These are phyloP conservation scores for Seiridium unicorne DNA, from an alignment of 2,329 filamentous ascomycete genomes.

Conservation along the genomic window DNA sequence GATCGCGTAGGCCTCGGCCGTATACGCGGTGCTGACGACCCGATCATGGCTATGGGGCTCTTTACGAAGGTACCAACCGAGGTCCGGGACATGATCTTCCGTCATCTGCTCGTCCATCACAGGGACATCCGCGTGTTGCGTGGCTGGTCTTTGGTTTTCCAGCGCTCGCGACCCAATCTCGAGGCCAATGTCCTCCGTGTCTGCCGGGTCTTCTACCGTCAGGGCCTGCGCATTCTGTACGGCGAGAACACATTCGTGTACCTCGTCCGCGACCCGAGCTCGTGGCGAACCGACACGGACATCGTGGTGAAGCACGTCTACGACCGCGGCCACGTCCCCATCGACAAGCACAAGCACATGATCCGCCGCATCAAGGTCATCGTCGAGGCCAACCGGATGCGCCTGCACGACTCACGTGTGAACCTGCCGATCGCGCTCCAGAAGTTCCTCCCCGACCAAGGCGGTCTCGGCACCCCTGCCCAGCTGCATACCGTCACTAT, in stretches of 20 bases:
- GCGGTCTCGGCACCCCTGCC: constrained; percentile 14
- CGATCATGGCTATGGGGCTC: constrained; percentile 9
- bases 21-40: background rate
- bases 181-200: constrained; percentile 34
- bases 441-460: constrained; percentile 27
- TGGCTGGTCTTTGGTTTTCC: constrained; percentile 30
- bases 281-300: constrained; percentile 9
- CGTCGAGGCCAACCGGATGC: constrained; percentile 39
- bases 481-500: constrained; percentile 41
- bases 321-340: constrained; percentile 25
- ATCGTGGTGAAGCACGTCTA: constrained; percentile 24
- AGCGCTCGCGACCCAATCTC: constrained; percentile 25
- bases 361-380: constrained; percentile 41
- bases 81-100: constrained; percentile 31
- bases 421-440: constrained; percentile 34
- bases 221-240: constrained; percentile 43
- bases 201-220: constrained; percentile 30
- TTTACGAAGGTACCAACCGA: constrained; percentile 23
- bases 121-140: constrained; percentile 28
- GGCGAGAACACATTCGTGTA: constrained; percentile 48
- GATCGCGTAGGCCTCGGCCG: background rate
- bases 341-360: constrained; percentile 34
- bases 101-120: constrained; percentile 25
- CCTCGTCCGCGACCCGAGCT: constrained; percentile 36
- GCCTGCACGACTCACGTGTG: constrained; percentile 15